Conservation (phyloP, 2,329 filamentous ascomycete genomes). For the Trichophyton simii region DNA sequence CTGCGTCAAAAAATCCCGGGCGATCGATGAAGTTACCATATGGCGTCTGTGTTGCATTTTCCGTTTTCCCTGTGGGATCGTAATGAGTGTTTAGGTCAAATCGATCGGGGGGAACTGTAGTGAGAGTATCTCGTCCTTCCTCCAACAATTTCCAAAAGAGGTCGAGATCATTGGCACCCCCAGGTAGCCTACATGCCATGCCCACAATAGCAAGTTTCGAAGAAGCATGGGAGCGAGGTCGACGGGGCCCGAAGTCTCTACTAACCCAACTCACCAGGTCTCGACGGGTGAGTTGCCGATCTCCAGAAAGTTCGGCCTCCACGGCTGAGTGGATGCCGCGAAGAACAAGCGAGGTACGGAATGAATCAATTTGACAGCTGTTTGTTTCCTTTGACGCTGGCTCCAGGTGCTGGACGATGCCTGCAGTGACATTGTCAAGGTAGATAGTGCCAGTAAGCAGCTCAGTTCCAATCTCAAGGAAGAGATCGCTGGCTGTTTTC, state of each 20-base stretch:
- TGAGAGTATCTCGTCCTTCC: slow-evolving; percentile 18
- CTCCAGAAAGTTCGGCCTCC: neutral
- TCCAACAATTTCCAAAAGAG: slow-evolving; percentile 27
- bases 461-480: slow-evolving; percentile 15
- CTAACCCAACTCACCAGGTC: neutral
- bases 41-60: slow-evolving; percentile 14
- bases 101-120: slow-evolving; percentile 21
- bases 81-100: slow-evolving; percentile 22
- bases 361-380: slow-evolving; percentile 17
- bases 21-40: slow-evolving; percentile 36
- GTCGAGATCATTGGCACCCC: slow-evolving; percentile 16
- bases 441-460: slow-evolving; percentile 15
- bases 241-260: neutral
- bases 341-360: slow-evolving; percentile 20
- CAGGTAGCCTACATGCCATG: slow-evolving; percentile 5
- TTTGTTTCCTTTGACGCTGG: slow-evolving; percentile 4
- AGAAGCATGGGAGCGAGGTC: neutral
- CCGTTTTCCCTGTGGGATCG: slow-evolving; percentile 11
- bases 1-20: slow-evolving; percentile 59
- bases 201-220: slow-evolving; percentile 9
- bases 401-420: slow-evolving; percentile 15
- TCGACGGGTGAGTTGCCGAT: neutral
- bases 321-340: slow-evolving; percentile 11
- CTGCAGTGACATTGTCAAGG: slow-evolving; percentile 15
- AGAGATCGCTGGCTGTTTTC: slow-evolving; percentile 10